Evolutionary conservation across 768 basidiomycete genomes (phyloP).

Genomic region (Mycena vitilis): DNA sequence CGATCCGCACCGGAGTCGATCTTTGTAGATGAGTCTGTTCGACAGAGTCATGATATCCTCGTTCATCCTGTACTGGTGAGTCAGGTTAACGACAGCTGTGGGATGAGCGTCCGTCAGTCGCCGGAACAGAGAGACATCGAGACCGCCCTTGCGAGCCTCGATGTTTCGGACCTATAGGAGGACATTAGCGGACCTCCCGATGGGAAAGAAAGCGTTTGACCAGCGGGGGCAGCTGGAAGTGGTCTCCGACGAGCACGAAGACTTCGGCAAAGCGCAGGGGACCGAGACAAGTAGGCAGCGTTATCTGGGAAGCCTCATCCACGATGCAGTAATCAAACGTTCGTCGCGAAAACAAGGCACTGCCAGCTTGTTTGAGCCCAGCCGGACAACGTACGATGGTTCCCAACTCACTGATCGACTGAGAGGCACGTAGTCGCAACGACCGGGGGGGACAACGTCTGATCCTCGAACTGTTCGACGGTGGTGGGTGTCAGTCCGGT

Average conservation of each 20-base stretch:
- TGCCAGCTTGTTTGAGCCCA: slow-evolving; percentile 45
- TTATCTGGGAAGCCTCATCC: slow-evolving; percentile 98
- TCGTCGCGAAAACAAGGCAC: slow-evolving; percentile 86
- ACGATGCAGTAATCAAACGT: slow-evolving; percentile 97
- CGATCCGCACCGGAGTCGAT: slow-evolving; percentile 83
- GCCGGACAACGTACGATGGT: background rate
- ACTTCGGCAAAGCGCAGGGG: slow-evolving; percentile 90
- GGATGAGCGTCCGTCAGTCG: slow-evolving; percentile 90
- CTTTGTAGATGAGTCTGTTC: slow-evolving; percentile 86
- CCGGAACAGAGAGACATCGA: slow-evolving; percentile 92
- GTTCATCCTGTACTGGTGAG: slow-evolving; percentile 96
- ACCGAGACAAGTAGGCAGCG: slow-evolving; percentile 93
- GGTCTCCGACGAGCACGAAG: slow-evolving; percentile 96
- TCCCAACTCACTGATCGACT: slow-evolving; percentile 86
- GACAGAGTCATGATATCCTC: slow-evolving; percentile 93
- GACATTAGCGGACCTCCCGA: background rate
- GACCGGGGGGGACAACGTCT: slow-evolving; percentile 88
- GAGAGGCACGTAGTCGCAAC: slow-evolving; percentile 96
- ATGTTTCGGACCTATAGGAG: slow-evolving; percentile 79
- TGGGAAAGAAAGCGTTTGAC: slow-evolving; percentile 57
- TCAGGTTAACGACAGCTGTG: slow-evolving; percentile 84
- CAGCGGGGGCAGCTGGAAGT: slow-evolving; percentile 95
- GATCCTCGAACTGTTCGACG: slow-evolving; percentile 85
- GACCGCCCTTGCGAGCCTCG: slow-evolving; percentile 83
- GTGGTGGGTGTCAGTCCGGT: slow-evolving; percentile 66